Base-by-base conservation (phyloP, 768 basidiomycete species). In the Pisolithus marmoratus region DNA sequence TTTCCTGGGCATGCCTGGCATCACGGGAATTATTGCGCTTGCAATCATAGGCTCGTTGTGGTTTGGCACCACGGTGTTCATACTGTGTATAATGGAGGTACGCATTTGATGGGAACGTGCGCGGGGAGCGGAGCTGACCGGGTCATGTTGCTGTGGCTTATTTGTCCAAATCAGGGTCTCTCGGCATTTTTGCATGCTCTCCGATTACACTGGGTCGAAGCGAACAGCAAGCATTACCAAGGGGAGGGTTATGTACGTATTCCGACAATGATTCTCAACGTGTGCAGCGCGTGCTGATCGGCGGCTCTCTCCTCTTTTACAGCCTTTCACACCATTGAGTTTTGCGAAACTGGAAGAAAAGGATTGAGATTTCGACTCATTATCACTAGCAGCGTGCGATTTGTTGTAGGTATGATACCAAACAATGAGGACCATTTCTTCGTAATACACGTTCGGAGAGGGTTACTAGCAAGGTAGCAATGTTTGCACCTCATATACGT, bases 131-230 rank as follows among this genome's bases (percentile, higher is more conserved):
- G 27, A 27, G 54, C 51, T 58, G 57, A 60, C 37, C 22, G 38
- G 29, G 41, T 26, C 42, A 48, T 50, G 34, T 46, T 37, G n/a
- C n/a, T n/a, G n/a, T n/a, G n/a, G n/a, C n/a, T n/a, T n/a, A n/a
- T n/a, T 5, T 23, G 23, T 51, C 50, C 38, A 54, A 53, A 54
- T 46, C 60, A 94, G 90, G 94, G 95, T 59, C 76, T 97, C 31
- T 92, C 89, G 62, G 95, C 95, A 36, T 97, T 98, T 75, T 70
- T 97, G 68, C 95, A 98, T 69, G 95, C 95, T 7, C 80, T 98
- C 56, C 85, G 95, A 63, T 78, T 97, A 59, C 95, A 97, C 70
- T 98, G 95, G 93, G 95, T 97, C 53, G 94, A 98, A 71, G 91
- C 87, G 49, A 96, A 95, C 74, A 94, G 93, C 73, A 95, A 96